Percentiles rank a stretch among this genome's conserved stretches.
Conservation (phyloP, 1,284 basidiomycete genomes). For the Irpex lacteus region DNA sequence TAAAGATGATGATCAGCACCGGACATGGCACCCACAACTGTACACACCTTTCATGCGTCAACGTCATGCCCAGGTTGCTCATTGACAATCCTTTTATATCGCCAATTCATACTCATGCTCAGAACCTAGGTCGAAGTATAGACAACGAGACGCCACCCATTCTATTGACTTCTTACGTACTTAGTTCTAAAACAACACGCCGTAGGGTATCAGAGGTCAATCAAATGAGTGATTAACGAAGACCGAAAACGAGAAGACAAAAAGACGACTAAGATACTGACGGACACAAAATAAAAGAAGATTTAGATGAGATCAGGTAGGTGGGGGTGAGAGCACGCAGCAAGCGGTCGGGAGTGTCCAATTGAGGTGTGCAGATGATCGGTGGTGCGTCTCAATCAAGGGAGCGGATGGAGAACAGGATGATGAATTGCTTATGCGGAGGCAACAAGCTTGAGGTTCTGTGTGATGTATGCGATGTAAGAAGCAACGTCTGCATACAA, state of each 20-base stretch:
- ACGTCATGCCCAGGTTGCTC: not conserved
- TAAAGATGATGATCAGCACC: not conserved
- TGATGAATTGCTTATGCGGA: not conserved
- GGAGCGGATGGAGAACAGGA: not conserved
- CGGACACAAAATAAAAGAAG: not conserved
- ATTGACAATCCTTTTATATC: not conserved
- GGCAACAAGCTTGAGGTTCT: constrained; percentile 5
- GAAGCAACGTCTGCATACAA: not conserved
- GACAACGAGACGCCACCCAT: not conserved
- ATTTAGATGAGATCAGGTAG: not conserved
- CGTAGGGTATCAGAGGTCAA: not conserved
- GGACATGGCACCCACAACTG: not conserved
- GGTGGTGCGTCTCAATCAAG: not conserved
- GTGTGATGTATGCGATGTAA: not conserved
- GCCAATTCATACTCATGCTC: not conserved
- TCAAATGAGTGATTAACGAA: not conserved
- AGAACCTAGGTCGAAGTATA: not conserved
- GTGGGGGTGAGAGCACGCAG: not conserved
- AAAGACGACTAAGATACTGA: not conserved
- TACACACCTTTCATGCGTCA: not conserved
- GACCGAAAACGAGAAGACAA: not conserved
- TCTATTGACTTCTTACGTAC: not conserved
- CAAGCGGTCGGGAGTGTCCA: not conserved
- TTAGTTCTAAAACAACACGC: not conserved
- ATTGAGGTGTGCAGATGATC: not conserved